Conservation (phyloP, 2,329 filamentous ascomycete species). For the Cytospora piceicola region DNA sequence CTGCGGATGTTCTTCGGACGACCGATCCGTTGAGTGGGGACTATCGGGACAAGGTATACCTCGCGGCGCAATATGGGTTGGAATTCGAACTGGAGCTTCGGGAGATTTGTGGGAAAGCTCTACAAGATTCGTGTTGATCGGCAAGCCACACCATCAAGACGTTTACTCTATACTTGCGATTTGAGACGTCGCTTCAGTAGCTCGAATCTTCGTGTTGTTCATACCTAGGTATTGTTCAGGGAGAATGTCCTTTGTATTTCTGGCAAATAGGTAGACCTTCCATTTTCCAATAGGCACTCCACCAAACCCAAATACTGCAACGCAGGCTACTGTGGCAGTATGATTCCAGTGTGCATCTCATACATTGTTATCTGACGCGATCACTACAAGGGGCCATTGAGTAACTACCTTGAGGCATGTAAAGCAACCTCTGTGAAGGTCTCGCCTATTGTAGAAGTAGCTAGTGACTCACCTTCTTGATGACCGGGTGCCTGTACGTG, state of each 20-base stretch:
- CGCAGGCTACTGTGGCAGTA: too few species aligned
- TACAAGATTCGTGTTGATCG: background rate
- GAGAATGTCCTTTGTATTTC: too few species aligned
- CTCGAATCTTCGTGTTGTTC: too few species aligned
- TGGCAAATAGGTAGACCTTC: too few species aligned
- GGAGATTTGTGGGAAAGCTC: background rate
- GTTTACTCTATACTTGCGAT: background rate
- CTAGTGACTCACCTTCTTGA: too few species aligned
- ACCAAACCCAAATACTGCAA: too few species aligned
- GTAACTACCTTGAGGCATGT: background rate
- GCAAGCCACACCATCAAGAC: background rate
- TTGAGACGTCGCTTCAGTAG: background rate
- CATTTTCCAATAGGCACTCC: too few species aligned
- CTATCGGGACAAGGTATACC: slow-evolving; percentile 1
- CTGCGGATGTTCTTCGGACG: background rate
- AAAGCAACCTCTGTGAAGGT: background rate
- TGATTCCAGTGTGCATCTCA: too few species aligned
- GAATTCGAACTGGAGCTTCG: slow-evolving; percentile 9
- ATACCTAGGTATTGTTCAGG: too few species aligned
- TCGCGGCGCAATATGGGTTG: background rate
- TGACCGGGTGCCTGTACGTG: too few species aligned
- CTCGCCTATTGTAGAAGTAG: too few species aligned
- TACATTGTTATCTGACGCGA: background rate
- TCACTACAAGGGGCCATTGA: background rate
- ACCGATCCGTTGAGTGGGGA: background rate